Base-by-base conservation (phyloP, 176 grass and related monocot genomes). In the Phyllostachys edulis region DNA sequence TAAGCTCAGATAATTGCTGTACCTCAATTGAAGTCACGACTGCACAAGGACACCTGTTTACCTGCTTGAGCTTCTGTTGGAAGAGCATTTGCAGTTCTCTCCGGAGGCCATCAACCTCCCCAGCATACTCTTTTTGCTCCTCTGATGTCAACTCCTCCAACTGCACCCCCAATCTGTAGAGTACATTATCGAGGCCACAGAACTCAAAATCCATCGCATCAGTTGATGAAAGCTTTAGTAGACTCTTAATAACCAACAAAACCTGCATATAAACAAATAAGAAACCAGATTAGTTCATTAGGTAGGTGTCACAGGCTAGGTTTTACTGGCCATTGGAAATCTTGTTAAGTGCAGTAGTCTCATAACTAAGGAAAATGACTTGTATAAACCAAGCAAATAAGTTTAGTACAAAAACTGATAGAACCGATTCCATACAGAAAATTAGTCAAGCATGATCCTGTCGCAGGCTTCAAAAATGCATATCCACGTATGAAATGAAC, bases 21-120 rank as follows among this genome's bases (percentile, higher is more conserved):
- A 63, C 0, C n/a, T 27, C 51, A 59, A 13, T 51, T 69, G 4
- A 69, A 52, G 21, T 21, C 29, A 49, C 42, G 13, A 36, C 9
- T 38, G 42, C 15, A 26, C 16, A 54, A 59, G 46, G 2, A n/a
- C 2, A 38, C 1, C 20, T 40, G 49, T 60, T 45, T 72, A 76
- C 92, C 81, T 82, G 49, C 62, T 93, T 87, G 11, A 95, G 76
- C 86, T 98, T 98, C 54, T 87, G 67, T 47, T 90, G 71, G 73
- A 95, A 95, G 37, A 98, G 79, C 9, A 34, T 85, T 73, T 87
- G 55, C 9, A 98, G 87, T 84, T 95, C 93, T 63, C 57, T 95
- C 56, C 96, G 79, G 12, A 98, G 89, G 63, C 21, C 75, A 63
- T 98, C 91, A 14, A 98, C 83, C 62, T 95, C 96, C 56, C 62